Conservation (phyloP, 768 basidiomycete genomes). For the Leccinum obscurum region DNA sequence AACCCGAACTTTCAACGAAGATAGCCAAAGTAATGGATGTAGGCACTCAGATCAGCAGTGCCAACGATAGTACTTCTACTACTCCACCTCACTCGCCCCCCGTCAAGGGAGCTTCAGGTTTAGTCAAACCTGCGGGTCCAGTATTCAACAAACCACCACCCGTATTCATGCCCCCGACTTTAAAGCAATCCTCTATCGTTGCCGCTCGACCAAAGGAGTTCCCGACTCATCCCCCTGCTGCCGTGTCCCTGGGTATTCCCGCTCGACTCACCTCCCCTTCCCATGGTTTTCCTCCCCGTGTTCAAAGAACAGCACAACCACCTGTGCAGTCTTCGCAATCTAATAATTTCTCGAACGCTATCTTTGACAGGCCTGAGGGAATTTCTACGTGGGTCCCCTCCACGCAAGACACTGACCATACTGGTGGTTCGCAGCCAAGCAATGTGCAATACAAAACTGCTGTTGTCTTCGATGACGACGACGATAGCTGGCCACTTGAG, state of each 20-base stretch:
- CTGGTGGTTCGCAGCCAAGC: slow-evolving; percentile 39
- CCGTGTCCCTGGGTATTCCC: slow-evolving; percentile 48
- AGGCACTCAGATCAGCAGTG: slow-evolving; percentile 1
- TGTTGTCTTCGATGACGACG: slow-evolving; percentile 40
- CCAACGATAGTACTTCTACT: slow-evolving; percentile 46
- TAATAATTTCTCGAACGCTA: slow-evolving; percentile 47
- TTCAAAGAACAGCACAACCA: slow-evolving; percentile 32
- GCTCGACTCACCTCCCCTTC: slow-evolving; percentile 33
- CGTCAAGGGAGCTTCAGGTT: slow-evolving; percentile 21
- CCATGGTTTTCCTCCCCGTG: slow-evolving; percentile 17
- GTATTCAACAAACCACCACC: slow-evolving; percentile 59
- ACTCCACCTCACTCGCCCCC: slow-evolving; percentile 62
- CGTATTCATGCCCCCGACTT: slow-evolving; percentile 27
- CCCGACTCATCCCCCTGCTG: slow-evolving; percentile 38
- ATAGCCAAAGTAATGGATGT: slow-evolving; percentile 9
- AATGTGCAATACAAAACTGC: neutral
- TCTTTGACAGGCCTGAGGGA: slow-evolving; percentile 50
- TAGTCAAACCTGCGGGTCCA: slow-evolving; percentile 41
- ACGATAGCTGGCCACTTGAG: slow-evolving; percentile 76
- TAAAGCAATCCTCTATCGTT: slow-evolving; percentile 14
- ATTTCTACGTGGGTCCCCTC: slow-evolving; percentile 55
- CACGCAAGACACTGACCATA: slow-evolving; percentile 59
- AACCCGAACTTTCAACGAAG: slow-evolving; percentile 25
- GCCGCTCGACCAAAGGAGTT: slow-evolving; percentile 29
- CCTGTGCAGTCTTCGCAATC: slow-evolving; percentile 58